Evolutionary conservation across 2,329 filamentous ascomycete genomes (phyloP).

Genomic region (Cucurbitaria berberidis): DNA sequence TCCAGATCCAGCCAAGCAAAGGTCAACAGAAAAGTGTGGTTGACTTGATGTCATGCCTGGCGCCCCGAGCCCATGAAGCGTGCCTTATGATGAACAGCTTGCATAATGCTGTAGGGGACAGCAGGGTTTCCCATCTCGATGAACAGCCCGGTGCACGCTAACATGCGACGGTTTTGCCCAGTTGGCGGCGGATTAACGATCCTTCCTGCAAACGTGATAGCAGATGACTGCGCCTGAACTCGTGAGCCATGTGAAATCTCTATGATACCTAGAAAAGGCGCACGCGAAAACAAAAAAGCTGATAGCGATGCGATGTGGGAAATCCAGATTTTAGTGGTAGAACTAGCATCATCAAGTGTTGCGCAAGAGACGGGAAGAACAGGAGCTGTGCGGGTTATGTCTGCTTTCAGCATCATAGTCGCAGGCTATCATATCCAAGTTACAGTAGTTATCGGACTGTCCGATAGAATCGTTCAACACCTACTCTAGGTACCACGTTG

Average conservation of each 20-base stretch:
- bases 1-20: slow-evolving; percentile 1
- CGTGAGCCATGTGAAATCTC: background rate
- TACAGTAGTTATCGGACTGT: background rate
- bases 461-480: background rate
- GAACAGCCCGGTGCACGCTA: background rate
- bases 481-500: background rate
- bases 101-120: background rate
- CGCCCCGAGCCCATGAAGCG: slow-evolving; percentile 5
- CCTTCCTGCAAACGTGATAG: slow-evolving; percentile 4
- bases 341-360: background rate
- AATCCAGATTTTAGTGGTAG: background rate
- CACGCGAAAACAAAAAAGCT: background rate
- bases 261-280: background rate
- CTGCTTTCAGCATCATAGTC: background rate
- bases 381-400: background rate
- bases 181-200: slow-evolving; percentile 8
- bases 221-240: slow-evolving; percentile 5
- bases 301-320: background rate
- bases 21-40: background rate
- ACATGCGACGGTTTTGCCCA: background rate
- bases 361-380: background rate
- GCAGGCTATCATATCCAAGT: background rate
- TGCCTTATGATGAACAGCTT: slow-evolving; percentile 6
- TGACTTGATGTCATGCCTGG: slow-evolving; percentile 11
- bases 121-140: slow-evolving; percentile 2